A percentile compares a stretch with the other conserved stretches of the same genome.
These are phyloP conservation scores for Anaeramoeba flamelloides DNA, from an alignment of 78 protist genomes.

Conservation along the genomic window DNA sequence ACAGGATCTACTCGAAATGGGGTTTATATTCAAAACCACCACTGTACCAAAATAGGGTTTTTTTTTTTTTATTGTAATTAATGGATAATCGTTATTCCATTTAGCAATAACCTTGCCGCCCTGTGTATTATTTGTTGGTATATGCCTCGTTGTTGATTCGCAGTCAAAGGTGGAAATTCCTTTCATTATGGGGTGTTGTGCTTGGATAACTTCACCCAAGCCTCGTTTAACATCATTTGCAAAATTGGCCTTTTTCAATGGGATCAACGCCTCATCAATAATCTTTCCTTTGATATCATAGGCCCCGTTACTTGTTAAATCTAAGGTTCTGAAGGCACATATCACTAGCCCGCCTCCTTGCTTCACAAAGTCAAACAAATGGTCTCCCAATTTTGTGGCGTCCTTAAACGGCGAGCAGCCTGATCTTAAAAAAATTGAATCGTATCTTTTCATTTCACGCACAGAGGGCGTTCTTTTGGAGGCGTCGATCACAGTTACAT, in stretches of 20 bases:
- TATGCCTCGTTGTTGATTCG: not conserved
- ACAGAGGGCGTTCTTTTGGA: not conserved
- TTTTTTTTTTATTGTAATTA: not conserved
- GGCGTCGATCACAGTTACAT: not conserved
- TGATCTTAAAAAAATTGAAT: not conserved
- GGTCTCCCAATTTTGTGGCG: not conserved
- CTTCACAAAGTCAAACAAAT: not conserved
- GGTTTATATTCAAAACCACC: not conserved
- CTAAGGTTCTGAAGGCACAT: not conserved
- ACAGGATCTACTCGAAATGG: not conserved
- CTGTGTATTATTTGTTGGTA: not conserved
- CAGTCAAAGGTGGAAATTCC: not conserved
- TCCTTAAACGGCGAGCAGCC: not conserved
- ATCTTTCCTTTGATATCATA: not conserved
- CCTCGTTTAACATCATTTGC: not conserved
- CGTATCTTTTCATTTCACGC: not conserved
- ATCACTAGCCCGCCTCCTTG: not conserved
- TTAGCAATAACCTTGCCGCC: not conserved
- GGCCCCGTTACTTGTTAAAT: not conserved
- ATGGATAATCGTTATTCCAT: not conserved
- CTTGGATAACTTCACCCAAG: not conserved
- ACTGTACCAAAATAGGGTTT: not conserved
- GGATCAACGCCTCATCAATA: not conserved
- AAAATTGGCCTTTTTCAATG: not conserved
- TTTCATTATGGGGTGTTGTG: not conserved